Evolutionary conservation across 2,329 filamentous ascomycete species (phyloP).

Genomic region (Fusarium longipes): DNA sequence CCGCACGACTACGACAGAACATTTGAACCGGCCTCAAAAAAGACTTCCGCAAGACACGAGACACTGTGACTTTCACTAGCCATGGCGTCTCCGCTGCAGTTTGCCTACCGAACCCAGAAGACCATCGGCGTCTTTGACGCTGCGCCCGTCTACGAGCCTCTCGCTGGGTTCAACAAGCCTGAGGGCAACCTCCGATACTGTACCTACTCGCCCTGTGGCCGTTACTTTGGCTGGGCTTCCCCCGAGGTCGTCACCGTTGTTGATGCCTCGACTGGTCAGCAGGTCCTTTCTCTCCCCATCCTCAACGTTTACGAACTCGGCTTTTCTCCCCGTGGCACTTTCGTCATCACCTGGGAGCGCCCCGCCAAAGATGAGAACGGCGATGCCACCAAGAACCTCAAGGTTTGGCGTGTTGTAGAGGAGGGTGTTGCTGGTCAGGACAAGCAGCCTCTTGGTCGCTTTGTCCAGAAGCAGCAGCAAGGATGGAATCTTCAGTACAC

Average conservation of each 20-base stretch:
- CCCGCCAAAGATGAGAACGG: constrained; percentile 92
- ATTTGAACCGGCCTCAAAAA: constrained; percentile 46
- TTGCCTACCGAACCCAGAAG: constrained; percentile 98
- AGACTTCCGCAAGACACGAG: constrained; percentile 48
- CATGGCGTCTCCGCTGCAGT: constrained; percentile 94
- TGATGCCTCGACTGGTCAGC: constrained; percentile 80
- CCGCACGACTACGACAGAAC: constrained; percentile 42
- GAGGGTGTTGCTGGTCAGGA: constrained; percentile 69
- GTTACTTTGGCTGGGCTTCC: constrained; percentile 95
- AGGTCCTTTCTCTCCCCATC: constrained; percentile 79
- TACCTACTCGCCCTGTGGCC: constrained; percentile 94
- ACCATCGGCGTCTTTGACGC: constrained; percentile 94
- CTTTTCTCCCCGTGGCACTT: constrained; percentile 93
- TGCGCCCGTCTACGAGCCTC: constrained; percentile 84
- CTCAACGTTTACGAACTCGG: constrained; percentile 92
- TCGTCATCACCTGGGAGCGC: constrained; percentile 96
- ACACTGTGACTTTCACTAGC: constrained; percentile 88
- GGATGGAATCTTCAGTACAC: constrained; percentile 99
- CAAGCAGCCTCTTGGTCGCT: constrained; percentile 83
- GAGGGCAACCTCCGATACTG: constrained; percentile 96
- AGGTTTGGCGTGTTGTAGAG: constrained; percentile 91
- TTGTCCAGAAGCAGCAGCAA: constrained; percentile 94
- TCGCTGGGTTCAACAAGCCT: constrained; percentile 86
- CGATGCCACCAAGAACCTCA: constrained; percentile 94
- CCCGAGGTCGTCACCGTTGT: constrained; percentile 87